Evolutionary conservation across 305 asterid genomes (phyloP).

Genomic region (Solanum hybrid): DNA sequence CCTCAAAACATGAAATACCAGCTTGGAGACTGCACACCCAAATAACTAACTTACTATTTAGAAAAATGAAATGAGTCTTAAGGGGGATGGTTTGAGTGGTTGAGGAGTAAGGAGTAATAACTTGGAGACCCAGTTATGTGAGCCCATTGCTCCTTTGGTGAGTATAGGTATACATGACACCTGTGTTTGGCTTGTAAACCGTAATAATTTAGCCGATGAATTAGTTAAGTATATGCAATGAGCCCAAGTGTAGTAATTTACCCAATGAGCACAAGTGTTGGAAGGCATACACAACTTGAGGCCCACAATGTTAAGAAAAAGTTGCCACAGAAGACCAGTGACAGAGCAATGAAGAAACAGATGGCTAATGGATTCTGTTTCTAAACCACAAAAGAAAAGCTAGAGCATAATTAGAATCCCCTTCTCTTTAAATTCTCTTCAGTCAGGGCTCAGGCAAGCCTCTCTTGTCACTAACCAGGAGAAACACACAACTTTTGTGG

Average conservation of each 20-base stretch:
- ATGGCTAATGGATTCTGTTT: background rate
- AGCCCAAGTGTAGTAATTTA: background rate
- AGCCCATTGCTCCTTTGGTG: background rate
- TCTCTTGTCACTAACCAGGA: background rate
- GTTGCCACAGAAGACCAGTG: background rate
- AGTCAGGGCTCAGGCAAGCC: background rate
- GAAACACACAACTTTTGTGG: background rate
- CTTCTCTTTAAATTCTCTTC: background rate
- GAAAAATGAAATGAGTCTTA: background rate
- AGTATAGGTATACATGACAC: background rate
- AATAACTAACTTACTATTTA: background rate
- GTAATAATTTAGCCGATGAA: background rate
- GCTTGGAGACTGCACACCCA: background rate
- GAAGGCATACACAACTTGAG: background rate
- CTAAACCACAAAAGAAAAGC: background rate
- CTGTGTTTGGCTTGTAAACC: background rate
- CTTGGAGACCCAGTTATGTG: background rate
- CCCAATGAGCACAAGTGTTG: background rate
- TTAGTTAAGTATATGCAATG: background rate
- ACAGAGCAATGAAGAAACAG: background rate
- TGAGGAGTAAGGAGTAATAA: background rate
- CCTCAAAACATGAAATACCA: background rate
- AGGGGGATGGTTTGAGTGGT: background rate
- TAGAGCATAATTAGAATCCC: background rate
- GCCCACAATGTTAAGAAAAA: background rate